These are phyloP conservation scores for Botryotinia globosa DNA, from an alignment of 2,329 filamentous ascomycete species.

Conservation along the genomic window DNA sequence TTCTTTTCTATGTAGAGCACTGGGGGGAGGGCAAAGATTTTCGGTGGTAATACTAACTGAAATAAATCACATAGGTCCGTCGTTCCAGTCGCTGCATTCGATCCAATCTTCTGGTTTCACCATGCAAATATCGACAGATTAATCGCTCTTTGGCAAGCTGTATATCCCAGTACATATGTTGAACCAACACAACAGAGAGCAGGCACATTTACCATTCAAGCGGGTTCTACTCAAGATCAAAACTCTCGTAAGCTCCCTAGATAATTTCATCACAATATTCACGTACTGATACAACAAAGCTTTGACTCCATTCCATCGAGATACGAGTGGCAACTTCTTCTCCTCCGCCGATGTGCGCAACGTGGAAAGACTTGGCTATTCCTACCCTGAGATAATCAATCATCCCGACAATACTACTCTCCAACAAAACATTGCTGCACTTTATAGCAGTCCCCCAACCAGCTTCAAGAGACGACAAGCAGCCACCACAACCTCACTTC, in stretches of 20 bases:
- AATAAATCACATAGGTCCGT: slow-evolving; percentile 33
- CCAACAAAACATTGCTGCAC: slow-evolving; percentile 8
- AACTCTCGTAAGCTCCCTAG: slow-evolving; percentile 6
- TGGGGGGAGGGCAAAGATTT: no score
- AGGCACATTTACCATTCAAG: slow-evolving; percentile 57
- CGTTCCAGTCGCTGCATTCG: slow-evolving; percentile 70
- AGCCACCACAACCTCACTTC: slow-evolving; percentile 21
- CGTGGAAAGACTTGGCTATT: slow-evolving; percentile 59
- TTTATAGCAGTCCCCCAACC: slow-evolving; percentile 9
- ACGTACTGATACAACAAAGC: slow-evolving; percentile 37
- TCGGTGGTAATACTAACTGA: background rate
- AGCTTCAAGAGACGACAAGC: background rate
- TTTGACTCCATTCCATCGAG: slow-evolving; percentile 60
- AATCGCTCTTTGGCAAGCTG: slow-evolving; percentile 71
- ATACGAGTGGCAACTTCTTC: slow-evolving; percentile 16
- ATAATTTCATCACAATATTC: background rate
- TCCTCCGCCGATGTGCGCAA: slow-evolving; percentile 11
- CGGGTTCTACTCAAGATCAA: slow-evolving; percentile 23
- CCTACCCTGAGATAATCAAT: slow-evolving; percentile 57
- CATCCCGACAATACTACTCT: slow-evolving; percentile 16
- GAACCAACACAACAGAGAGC: slow-evolving; percentile 51
- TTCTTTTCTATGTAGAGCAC: background rate
- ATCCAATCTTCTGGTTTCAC: slow-evolving; percentile 53
- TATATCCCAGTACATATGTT: slow-evolving; percentile 68
- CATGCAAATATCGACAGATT: slow-evolving; percentile 65